Conservation (phyloP, 306 rosid genomes). For the Begonia peltatifolia region DNA sequence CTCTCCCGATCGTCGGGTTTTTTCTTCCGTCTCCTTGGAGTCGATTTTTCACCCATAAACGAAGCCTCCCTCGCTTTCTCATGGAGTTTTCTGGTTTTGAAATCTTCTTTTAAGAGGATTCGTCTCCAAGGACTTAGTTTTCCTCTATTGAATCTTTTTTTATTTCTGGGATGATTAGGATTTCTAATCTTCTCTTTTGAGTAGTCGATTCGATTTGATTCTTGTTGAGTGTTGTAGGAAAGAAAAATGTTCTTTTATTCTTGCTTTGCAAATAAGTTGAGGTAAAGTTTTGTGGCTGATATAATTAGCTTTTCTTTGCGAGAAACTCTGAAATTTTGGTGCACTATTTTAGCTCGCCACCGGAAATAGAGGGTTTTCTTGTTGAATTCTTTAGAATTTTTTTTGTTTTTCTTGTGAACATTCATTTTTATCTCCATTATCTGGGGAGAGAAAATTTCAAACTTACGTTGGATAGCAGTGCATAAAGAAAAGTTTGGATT, state of each 20-base stretch:
- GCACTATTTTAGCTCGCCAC: slow-evolving; percentile 88
- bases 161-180: slow-evolving; percentile 3
- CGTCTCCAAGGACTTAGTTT: not conserved
- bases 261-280: slow-evolving; percentile 22
- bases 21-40: not conserved
- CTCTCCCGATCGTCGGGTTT: not conserved
- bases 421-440: not conserved
- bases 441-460: not conserved
- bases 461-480: not conserved
- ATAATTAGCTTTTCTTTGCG: slow-evolving; percentile 9
- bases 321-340: slow-evolving; percentile 82
- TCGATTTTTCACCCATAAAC: no score
- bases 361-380: slow-evolving; percentile 90
- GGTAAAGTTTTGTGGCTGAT: slow-evolving; percentile 7
- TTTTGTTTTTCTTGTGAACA: not conserved
- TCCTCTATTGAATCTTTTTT: not conserved
- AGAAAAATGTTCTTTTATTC: slow-evolving; percentile 18
- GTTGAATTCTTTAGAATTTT: not conserved
- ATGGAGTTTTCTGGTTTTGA: no score
- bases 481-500: slow-evolving; percentile 6
- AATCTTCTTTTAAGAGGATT: slow-evolving; percentile 8
- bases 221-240: not conserved
- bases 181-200: not conserved
- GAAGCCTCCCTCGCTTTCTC: no score
- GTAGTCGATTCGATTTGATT: not conserved